A percentile compares a stretch with the other conserved stretches of the same genome.
phyloP scores from a whole-genome alignment of 257 asterid species.

The Solanum tarijense region DNA sequence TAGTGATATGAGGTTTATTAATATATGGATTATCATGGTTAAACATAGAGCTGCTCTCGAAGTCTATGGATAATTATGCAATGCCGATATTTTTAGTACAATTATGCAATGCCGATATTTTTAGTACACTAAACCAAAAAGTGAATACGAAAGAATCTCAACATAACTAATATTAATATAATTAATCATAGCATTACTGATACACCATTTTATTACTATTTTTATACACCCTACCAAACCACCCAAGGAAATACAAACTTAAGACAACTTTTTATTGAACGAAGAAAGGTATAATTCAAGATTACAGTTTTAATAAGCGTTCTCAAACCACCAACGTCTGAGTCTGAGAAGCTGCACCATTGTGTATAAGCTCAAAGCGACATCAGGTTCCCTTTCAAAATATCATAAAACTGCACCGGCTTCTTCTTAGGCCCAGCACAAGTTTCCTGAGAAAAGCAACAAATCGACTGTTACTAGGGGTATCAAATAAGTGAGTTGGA shows the following conservation, averaged over 20 bases:
- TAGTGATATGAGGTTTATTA: no score
- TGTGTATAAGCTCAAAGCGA: neutral
- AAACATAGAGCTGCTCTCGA: no score
- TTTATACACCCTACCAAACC: no score
- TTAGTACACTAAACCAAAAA: no score
- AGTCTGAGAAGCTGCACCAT: neutral
- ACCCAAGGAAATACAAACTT: neutral
- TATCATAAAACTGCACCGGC: conserved; percentile 64
- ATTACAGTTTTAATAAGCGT: neutral
- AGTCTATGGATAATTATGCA: no score
- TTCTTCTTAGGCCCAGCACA: conserved; percentile 54
- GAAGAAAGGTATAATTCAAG: neutral
- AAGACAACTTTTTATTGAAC: neutral
- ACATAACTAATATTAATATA: no score
- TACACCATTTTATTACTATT: no score
- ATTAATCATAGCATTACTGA: no score
- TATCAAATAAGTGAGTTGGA: neutral
- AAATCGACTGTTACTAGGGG: neutral
- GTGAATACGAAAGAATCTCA: no score
- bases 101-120: no score
- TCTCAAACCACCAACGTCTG: neutral
- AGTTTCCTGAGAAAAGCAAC: conserved; percentile 39
- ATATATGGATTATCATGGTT: no score
- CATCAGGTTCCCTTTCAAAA: conserved; percentile 46
- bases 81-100: no score